Evolutionary conservation across 768 basidiomycete genomes (phyloP), one percentile per base, ranked within the genome.

Genomic region (Termitomyces sp.): DNA sequence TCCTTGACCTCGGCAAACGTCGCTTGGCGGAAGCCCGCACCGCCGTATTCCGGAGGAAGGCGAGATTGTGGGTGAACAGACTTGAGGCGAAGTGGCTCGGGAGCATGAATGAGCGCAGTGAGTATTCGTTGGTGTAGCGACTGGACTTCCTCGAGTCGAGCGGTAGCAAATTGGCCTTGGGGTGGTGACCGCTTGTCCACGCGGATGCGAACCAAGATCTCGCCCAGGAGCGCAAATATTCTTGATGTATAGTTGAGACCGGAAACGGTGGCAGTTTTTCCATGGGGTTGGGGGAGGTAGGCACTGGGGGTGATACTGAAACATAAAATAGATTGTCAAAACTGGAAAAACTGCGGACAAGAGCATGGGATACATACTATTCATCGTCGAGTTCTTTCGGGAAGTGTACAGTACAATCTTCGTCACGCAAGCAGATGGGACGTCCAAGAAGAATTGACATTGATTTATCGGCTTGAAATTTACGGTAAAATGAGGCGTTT

Each of bases 1-100:
- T 92, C 89, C 67, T 89, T 90, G 60, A 96, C 87, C 71, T 94
- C 90, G 2, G 86, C 87, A 61, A 92, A 91, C 2, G 94, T 92
- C 9, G 86, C 86, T 70, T 91, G 87, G 32, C 86, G 77, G 76
- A 91, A 94, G 11, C 84, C 85, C 35, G 84, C 82, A 25, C 85
- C 87, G 6, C 84, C 82, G 59, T 79, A 86, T 59, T 89, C 88
- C 12, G 79, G 72, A 5, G 82, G 78, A 46, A 82, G 68, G 37
- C 81, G 76, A 21, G 76, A 67, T 56, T 80, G 81, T 29, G 73
- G 68, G 59, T 77, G 78, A 10, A 76, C 70, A 54, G 77, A 81
- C 70, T 90, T 90, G 55, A 95, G 71, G 8, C 84, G 82, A 32
- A 95, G 75, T 25, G 84, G 83, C 38, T 89, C 86, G 5, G 94